Evolutionary conservation across 371 early-diverging fungal genomes (phyloP).

Genomic region (Rhizopus sp.): DNA sequence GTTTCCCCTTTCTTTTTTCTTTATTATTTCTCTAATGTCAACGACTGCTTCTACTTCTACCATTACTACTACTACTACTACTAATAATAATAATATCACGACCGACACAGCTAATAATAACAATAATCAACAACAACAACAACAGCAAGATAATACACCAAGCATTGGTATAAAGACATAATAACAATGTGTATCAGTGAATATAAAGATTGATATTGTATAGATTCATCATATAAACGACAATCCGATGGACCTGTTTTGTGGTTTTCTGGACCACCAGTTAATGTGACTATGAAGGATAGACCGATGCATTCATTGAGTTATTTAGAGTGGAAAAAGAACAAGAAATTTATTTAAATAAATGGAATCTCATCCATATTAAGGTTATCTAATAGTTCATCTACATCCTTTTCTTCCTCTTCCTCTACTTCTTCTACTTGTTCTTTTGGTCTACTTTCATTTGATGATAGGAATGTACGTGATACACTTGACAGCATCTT

Average conservation of each 20-base stretch:
- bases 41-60: background rate
- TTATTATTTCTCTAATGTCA: background rate
- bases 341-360: slow-evolving; percentile 29
- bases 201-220: background rate
- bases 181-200: background rate
- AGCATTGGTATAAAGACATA: background rate
- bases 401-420: slow-evolving; percentile 28
- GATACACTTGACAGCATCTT: slow-evolving; percentile 35
- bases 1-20: background rate
- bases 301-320: slow-evolving; percentile 33
- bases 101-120: background rate
- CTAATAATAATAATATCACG: too few species aligned
- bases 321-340: slow-evolving; percentile 41
- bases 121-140: background rate
- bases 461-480: slow-evolving; percentile 35
- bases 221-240: slow-evolving; percentile 34
- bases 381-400: slow-evolving; percentile 50
- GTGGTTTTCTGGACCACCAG: slow-evolving; percentile 49
- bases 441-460: slow-evolving; percentile 13
- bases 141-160: background rate
- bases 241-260: slow-evolving; percentile 34
- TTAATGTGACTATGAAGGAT: slow-evolving; percentile 25
- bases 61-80: too few species aligned
- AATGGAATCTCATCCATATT: slow-evolving; percentile 62
- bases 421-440: slow-evolving; percentile 9